These are phyloP conservation scores for Penicillium sp. DNA, from an alignment of 2,329 filamentous ascomycete species.

Conservation along the genomic window DNA sequence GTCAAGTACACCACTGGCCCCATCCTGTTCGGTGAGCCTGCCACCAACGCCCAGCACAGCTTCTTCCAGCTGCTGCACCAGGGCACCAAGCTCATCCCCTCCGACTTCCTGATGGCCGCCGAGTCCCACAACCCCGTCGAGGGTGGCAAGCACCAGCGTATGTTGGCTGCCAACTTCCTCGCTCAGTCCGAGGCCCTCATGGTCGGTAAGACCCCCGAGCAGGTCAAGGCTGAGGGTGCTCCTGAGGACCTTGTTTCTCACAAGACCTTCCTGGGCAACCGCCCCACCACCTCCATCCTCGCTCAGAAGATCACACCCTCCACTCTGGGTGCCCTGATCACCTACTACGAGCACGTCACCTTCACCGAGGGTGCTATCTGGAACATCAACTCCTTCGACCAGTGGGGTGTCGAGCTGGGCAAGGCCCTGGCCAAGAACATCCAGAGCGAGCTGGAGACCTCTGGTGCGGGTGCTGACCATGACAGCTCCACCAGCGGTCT, in stretches of 20 bases:
- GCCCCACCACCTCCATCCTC: conserved; percentile 92
- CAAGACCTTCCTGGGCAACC: conserved; percentile 98
- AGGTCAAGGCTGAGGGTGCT: conserved; percentile 52
- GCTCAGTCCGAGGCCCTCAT: conserved; percentile 53
- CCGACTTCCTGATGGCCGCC: conserved; percentile 95
- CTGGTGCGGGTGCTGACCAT: conserved; percentile 71
- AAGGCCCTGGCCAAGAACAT: conserved; percentile 96
- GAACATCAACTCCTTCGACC: conserved; percentile 99
- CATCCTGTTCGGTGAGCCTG: conserved; percentile 95
- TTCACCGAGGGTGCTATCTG: conserved; percentile 97
- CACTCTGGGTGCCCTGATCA: conserved; percentile 91
- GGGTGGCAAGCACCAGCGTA: conserved; percentile 85
- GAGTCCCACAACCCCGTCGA: conserved; percentile 96
- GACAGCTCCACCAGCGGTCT: conserved; percentile 86
- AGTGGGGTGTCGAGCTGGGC: conserved; percentile 98
- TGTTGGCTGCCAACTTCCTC: conserved; percentile 55
- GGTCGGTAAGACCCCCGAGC: conserved; percentile 55
- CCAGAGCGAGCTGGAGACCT: conserved; percentile 76
- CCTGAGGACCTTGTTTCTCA: conserved; percentile 73
- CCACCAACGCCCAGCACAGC: conserved; percentile 98
- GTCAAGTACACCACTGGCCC: conserved; percentile 98
- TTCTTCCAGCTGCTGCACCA: conserved; percentile 99
- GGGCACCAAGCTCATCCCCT: conserved; percentile 96
- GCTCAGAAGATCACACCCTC: conserved; percentile 92
- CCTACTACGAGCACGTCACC: conserved; percentile 98